Evolutionary conservation across 73 alveolate genomes (phyloP), one percentile per base, ranked within the genome.

Genomic region (Paramecium biaurelia): DNA sequence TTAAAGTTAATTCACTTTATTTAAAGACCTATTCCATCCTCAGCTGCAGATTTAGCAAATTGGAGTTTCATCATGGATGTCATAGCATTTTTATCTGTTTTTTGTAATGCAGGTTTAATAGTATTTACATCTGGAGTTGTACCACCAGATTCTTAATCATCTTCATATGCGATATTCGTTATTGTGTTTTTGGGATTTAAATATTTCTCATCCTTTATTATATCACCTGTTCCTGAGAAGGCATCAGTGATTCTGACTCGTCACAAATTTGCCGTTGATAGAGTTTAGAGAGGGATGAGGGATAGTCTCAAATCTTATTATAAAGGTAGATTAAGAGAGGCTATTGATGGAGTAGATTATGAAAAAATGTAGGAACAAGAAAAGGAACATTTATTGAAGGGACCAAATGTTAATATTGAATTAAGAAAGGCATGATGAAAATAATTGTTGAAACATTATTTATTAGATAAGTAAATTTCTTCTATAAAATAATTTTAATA

Each of bases 21-120:
- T 45, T 49, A 94, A 92, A 93, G 96, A 76, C 96, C 96, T 2
- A 79, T 23, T 1, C 96, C 96, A 1, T 24, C 82, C 12, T 92
- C 95, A 28, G 96, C 96, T 2, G 18, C 85, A 14, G 63, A 89
- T 82, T 79, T 93, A 7, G 94, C 93, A 57, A 93, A 59, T 11
- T 93, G 96, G 93, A 41, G 53, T 28, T 32, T 43, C 18, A 92
- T 93, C 11, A 21, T 93, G 58, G 93, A 85, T 18, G 37, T 93
- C 14, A 76, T 76, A 57, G 37, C 92, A 24, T 89, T 93, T 35
- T 26, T 92, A 21, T 74, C 95, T 35, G 87, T 93, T 4, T 88
- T 93, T 93, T 58, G 95, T 20, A 93, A 93, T 92, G 86, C 95
- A 68, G 96, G 90, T 15, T 79, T 79, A 10, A 34, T 79, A 12